These are phyloP conservation scores for Plectosphaerella cucumerina DNA, from an alignment of 2,329 filamentous ascomycete genomes.

Conservation along the genomic window DNA sequence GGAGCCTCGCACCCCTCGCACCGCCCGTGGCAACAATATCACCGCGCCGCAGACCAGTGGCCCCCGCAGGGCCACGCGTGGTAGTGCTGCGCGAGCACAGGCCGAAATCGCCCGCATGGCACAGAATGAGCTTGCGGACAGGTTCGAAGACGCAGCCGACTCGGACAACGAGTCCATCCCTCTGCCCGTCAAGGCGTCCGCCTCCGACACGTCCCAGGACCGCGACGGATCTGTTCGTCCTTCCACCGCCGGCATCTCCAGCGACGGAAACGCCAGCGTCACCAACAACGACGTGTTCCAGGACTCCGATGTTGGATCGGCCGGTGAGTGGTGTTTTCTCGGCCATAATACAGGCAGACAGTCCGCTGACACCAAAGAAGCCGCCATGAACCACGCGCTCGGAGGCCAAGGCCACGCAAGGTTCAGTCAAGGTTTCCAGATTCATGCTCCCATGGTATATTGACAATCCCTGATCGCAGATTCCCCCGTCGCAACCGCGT, in stretches of 20 bases:
- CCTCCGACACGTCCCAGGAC: background rate
- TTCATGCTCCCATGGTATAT: slow-evolving; percentile 6
- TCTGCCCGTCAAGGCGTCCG: background rate
- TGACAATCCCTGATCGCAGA: slow-evolving; percentile 17
- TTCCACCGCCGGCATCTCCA: background rate
- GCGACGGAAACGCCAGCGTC: background rate
- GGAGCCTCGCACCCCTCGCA: background rate
- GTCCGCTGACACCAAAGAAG: background rate
- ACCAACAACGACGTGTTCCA: slow-evolving; percentile 5
- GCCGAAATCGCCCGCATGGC: background rate
- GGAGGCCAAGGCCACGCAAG: background rate
- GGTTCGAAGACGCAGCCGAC: background rate
- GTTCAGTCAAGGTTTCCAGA: background rate
- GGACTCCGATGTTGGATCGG: background rate
- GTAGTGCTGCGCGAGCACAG: slow-evolving; percentile 4
- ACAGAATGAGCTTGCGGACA: background rate
- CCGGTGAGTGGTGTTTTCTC: background rate
- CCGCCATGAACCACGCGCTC: background rate
- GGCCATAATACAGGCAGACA: background rate
- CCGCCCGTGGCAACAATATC: background rate
- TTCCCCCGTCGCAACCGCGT: slow-evolving; percentile 27
- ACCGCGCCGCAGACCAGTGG: background rate
- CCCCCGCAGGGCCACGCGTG: background rate
- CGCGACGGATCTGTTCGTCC: background rate
- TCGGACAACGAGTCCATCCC: background rate